Conservation (phyloP, 208 protist species). For the Angomonas ambiguus region DNA sequence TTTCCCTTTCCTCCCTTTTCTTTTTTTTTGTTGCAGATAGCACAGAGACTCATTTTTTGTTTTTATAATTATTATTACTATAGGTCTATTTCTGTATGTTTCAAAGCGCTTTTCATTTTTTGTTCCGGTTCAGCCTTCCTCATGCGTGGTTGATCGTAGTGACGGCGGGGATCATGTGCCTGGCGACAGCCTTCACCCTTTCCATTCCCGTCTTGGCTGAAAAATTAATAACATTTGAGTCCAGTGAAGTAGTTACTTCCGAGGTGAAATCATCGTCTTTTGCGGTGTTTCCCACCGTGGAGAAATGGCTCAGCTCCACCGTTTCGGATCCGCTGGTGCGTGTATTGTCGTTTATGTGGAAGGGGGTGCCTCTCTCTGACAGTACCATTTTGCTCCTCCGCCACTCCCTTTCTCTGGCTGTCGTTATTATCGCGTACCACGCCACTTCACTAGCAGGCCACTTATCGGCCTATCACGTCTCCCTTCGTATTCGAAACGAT, state of each 20-base stretch:
- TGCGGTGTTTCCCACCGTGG: not conserved
- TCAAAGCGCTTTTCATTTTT: not conserved
- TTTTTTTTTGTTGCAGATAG: not conserved
- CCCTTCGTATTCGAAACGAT: slow-evolving; percentile 27
- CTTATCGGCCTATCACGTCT: slow-evolving; percentile 39
- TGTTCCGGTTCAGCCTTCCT: slow-evolving; percentile 27
- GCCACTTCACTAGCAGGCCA: slow-evolving; percentile 43
- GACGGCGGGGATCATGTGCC: slow-evolving; percentile 32
- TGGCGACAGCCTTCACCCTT: slow-evolving; percentile 36
- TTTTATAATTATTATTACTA: not conserved
- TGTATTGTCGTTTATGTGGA: slow-evolving; percentile 11
- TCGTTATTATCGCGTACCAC: slow-evolving; percentile 37
- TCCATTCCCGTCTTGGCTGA: slow-evolving; percentile 37
- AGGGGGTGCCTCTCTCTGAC: not conserved
- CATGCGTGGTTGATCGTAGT: slow-evolving; percentile 29
- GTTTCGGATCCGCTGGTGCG: slow-evolving; percentile 18
- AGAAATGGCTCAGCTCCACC: slow-evolving; percentile 15
- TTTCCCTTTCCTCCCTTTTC: not conserved
- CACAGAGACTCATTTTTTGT: not conserved
- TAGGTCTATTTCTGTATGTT: not conserved
- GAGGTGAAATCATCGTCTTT: not conserved
- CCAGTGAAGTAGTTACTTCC: not conserved
- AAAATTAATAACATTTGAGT: slow-evolving; percentile 42
- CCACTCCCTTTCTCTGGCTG: slow-evolving; percentile 37
- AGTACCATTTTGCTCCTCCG: slow-evolving; percentile 30